phyloP scores from a whole-genome alignment of 257 asterid genomes.

The Cruciata laevipes region DNA sequence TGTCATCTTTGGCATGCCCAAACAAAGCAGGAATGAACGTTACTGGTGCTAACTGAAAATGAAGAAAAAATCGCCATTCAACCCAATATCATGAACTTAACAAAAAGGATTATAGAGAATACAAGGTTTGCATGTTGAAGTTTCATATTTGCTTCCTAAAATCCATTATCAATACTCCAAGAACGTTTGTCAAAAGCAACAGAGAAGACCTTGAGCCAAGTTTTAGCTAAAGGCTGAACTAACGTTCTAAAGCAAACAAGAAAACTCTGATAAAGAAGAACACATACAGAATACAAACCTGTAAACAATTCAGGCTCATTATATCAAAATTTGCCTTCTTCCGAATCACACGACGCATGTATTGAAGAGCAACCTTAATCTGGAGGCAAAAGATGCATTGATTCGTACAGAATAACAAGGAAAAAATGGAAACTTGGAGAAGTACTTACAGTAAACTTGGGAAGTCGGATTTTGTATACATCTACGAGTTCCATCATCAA shows the following conservation, averaged over 20 bases:
- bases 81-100: not conserved
- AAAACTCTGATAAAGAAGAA: not conserved
- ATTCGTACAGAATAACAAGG: not conserved
- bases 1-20: constrained; percentile 95
- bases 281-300: constrained; percentile 43
- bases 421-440: not conserved
- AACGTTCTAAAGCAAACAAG: not conserved
- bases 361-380: constrained; percentile 92
- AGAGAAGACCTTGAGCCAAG: not conserved
- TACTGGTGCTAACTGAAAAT: constrained; percentile 74
- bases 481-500: constrained; percentile 98
- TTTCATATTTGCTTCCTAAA: not conserved
- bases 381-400: constrained; percentile 19
- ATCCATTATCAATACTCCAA: not conserved
- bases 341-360: constrained; percentile 85
- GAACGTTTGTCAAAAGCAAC: not conserved
- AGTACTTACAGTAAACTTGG: constrained; percentile 71
- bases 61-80: constrained; percentile 13
- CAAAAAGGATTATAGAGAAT: not conserved
- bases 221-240: not conserved
- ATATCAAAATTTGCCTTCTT: constrained; percentile 93
- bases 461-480: constrained; percentile 86
- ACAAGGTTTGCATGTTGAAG: not conserved
- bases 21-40: constrained; percentile 87
- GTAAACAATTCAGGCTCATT: constrained; percentile 59